Evolutionary conservation across 2,329 filamentous ascomycete genomes (phyloP), one percentile per base, ranked within the genome.

Genomic region (Paraconiothyrium brasiliense): DNA sequence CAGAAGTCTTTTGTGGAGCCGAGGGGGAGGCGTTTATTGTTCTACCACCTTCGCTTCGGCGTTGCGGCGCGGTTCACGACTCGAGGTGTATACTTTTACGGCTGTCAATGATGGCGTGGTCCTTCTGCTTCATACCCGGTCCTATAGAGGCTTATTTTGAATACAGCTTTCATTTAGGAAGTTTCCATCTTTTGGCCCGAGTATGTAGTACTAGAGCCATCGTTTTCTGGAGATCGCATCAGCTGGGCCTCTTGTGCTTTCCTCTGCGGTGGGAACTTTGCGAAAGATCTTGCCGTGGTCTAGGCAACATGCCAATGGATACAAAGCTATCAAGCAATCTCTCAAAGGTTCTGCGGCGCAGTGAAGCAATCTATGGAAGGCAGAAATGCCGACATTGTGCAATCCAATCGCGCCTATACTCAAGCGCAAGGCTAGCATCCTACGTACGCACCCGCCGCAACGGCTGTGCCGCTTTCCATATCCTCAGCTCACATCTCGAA

Each of bases 81-180:
- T 56, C 20, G 10, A 13, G 11, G 9, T 56, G 32, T 32, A 39
- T 9, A 32, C 52, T 48, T 48, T 37, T 47, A 47, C 39, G 16
- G 27, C 41, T n/a, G 27, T 27, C 46, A 20, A 46, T 44, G 27
- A 55, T 55, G 27, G 30, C 30, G 27, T 46, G 24, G 39, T 1
- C 32, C 13, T 47, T 48, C 43, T 24, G 32, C 39, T 56, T 39
- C 54, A 56, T 56, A 56, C 54, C 54, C 54, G 24, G 32, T 37
- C 32, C 27, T 14, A n/a, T 11, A 37, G 30, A 56, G 41, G 43
- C 43, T 47, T 48, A 30, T 32, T 34, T 27, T 16, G 27, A 37
- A 32, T 47, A 24, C 3, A 35, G 35, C 4, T 11, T 10, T 55
- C 43, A 1, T 35, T 24, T 5, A 9, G n/a, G 27, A 24, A 20